Conservation (phyloP, 2,329 filamentous ascomycete genomes). For the Nigrospora osmanthi region DNA sequence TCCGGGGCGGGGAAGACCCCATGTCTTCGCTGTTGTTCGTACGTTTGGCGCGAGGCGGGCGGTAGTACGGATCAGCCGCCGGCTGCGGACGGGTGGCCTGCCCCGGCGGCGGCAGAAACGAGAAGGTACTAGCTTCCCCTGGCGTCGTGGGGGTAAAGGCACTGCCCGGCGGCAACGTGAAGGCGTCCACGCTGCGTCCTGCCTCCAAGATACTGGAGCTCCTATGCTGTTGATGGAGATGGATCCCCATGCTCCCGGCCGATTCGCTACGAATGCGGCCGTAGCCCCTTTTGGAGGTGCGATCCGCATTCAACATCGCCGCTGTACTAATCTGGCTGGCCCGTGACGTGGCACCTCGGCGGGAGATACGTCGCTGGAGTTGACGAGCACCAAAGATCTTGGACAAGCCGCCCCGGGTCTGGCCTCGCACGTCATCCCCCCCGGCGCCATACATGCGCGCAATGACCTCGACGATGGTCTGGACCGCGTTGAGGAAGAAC, state of each 20-base stretch:
- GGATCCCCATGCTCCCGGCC: slow-evolving; percentile 46
- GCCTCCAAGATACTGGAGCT: slow-evolving; percentile 47
- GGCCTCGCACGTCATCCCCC: slow-evolving; percentile 60
- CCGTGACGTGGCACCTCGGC: slow-evolving; percentile 55
- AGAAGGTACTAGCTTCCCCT: slow-evolving; percentile 62
- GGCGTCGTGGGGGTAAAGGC: slow-evolving; percentile 68
- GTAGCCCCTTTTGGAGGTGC: slow-evolving; percentile 55
- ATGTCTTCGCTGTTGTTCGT: slow-evolving; percentile 46
- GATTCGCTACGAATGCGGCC: slow-evolving; percentile 55
- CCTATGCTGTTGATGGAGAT: slow-evolving; percentile 37
- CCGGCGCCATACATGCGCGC: slow-evolving; percentile 79
- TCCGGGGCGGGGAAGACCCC: slow-evolving; percentile 24
- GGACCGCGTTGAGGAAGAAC: slow-evolving; percentile 86
- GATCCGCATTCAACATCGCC: slow-evolving; percentile 68
- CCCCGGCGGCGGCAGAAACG: slow-evolving; percentile 57
- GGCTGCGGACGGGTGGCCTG: slow-evolving; percentile 31
- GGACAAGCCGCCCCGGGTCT: slow-evolving; percentile 72
- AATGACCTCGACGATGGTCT: slow-evolving; percentile 83
- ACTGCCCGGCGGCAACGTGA: slow-evolving; percentile 43
- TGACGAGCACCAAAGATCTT: slow-evolving; percentile 92
- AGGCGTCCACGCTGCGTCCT: slow-evolving; percentile 36
- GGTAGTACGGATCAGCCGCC: slow-evolving; percentile 75
- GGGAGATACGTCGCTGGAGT: slow-evolving; percentile 64
- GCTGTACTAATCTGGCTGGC: slow-evolving; percentile 78
- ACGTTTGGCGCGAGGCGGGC: slow-evolving; percentile 67